A percentile compares a stretch with the other conserved stretches of the same genome.
phyloP scores from a whole-genome alignment of 2,329 filamentous ascomycete species.

The Elsinoe australis region DNA sequence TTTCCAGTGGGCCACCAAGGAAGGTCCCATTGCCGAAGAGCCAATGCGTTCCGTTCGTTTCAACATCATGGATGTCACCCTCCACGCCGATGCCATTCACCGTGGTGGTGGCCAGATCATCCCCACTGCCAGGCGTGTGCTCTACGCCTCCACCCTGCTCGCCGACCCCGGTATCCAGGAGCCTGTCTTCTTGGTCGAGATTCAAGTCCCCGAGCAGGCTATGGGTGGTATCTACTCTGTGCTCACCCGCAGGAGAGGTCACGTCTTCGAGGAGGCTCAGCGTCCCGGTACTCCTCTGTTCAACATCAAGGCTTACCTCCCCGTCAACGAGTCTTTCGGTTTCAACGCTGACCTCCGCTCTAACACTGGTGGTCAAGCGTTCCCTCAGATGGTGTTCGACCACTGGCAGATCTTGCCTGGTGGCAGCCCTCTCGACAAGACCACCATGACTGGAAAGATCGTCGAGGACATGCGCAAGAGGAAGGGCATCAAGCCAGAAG shows the following conservation, averaged over 20 bases:
- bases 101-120: slow-evolving; percentile 99
- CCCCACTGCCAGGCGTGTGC: slow-evolving; percentile 91
- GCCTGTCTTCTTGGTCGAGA: slow-evolving; percentile 98
- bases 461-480: slow-evolving; percentile 92
- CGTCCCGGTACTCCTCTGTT: slow-evolving; percentile 97
- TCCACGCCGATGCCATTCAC: slow-evolving; percentile 99
- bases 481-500: slow-evolving; percentile 97
- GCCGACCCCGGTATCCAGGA: slow-evolving; percentile 87
- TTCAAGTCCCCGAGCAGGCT: slow-evolving; percentile 94
- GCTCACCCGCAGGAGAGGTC: slow-evolving; percentile 93
- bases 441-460: slow-evolving; percentile 72
- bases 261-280: slow-evolving; percentile 98
- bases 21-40: slow-evolving; percentile 97
- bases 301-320: slow-evolving; percentile 97
- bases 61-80: slow-evolving; percentile 99
- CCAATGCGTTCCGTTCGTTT: slow-evolving; percentile 95
- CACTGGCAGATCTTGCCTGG: slow-evolving; percentile 96
- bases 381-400: slow-evolving; percentile 98
- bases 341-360: slow-evolving; percentile 97
- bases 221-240: slow-evolving; percentile 99
- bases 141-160: slow-evolving; percentile 87
- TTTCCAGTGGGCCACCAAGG: slow-evolving; percentile 99
- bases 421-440: slow-evolving; percentile 80
- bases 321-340: slow-evolving; percentile 96
- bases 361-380: slow-evolving; percentile 91